phyloP scores from a whole-genome alignment of 2,329 filamentous ascomycete genomes.

The Falciphora oryzae region DNA sequence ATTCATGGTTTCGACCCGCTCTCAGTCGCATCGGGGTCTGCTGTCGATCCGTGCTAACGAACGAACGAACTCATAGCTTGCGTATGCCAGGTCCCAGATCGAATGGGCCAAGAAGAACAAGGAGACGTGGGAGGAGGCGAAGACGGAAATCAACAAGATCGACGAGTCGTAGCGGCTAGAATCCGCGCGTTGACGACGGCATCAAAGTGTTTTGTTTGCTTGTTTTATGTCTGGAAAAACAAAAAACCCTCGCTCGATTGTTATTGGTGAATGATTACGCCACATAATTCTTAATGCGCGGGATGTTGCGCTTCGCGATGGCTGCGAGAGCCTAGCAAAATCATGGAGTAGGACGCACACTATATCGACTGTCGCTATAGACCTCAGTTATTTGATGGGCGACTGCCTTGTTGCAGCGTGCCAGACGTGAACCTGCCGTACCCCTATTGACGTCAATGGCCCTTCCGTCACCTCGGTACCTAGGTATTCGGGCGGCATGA shows the following conservation, averaged over 20 bases:
- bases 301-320: neutral
- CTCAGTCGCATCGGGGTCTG: no score
- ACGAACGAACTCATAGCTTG: slow-evolving; percentile 51
- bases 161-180: slow-evolving; percentile 43
- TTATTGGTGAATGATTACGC: neutral
- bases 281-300: neutral
- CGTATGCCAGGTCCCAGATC: slow-evolving; percentile 86
- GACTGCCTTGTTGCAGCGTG: no score
- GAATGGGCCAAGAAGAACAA: slow-evolving; percentile 91
- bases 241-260: neutral
- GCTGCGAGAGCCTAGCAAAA: neutral
- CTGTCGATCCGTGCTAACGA: slow-evolving; percentile 2
- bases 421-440: neutral
- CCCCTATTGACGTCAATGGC: no score
- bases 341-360: neutral
- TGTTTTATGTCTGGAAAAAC: neutral
- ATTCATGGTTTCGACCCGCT: slow-evolving; percentile 6
- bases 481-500: no score
- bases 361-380: neutral
- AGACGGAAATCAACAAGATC: slow-evolving; percentile 83
- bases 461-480: no score
- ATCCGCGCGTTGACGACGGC: neutral
- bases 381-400: neutral
- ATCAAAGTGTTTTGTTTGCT: neutral
- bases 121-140: slow-evolving; percentile 89